A percentile compares a stretch with the other conserved stretches of the same genome.
Evolutionary conservation across 73 alveolate species (phyloP).

Genomic region (Blepharisma japonicum): DNA sequence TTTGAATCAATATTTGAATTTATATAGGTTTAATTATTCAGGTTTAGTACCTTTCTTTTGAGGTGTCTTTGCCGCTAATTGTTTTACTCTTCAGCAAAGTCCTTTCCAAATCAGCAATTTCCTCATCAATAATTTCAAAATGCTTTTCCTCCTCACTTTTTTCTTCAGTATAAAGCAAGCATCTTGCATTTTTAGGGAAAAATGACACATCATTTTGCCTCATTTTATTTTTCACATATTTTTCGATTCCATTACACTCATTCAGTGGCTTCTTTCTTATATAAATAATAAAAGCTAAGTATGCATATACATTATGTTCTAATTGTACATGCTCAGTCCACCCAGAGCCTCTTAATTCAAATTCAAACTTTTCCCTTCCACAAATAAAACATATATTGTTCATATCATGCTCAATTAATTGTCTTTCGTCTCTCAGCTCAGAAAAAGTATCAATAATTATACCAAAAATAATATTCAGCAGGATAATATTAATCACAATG

Average conservation of each 20-base stretch:
- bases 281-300: slow-evolving; percentile 53
- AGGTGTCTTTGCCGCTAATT: no score
- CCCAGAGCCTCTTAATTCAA: slow-evolving; percentile 58
- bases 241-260: slow-evolving; percentile 59
- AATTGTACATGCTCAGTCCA: slow-evolving; percentile 48
- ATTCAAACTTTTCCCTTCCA: slow-evolving; percentile 66
- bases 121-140: no score
- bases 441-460: slow-evolving; percentile 82
- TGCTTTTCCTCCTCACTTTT: no score
- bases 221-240: slow-evolving; percentile 44
- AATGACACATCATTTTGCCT: slow-evolving; percentile 17
- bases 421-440: slow-evolving; percentile 65
- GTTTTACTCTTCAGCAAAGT: no score
- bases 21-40: no score
- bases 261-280: slow-evolving; percentile 40
- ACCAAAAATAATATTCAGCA: slow-evolving; percentile 72
- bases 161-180: not conserved
- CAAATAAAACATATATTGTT: slow-evolving; percentile 80
- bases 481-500: slow-evolving; percentile 64
- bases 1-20: no score
- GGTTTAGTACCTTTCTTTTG: no score
- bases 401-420: slow-evolving; percentile 58
- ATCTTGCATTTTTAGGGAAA: slow-evolving; percentile 36
- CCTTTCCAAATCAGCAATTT: no score
- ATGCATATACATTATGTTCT: slow-evolving; percentile 63